These are phyloP conservation scores for Nepenthes gracilis DNA, from an alignment of 148 eudicot species.

Conservation along the genomic window DNA sequence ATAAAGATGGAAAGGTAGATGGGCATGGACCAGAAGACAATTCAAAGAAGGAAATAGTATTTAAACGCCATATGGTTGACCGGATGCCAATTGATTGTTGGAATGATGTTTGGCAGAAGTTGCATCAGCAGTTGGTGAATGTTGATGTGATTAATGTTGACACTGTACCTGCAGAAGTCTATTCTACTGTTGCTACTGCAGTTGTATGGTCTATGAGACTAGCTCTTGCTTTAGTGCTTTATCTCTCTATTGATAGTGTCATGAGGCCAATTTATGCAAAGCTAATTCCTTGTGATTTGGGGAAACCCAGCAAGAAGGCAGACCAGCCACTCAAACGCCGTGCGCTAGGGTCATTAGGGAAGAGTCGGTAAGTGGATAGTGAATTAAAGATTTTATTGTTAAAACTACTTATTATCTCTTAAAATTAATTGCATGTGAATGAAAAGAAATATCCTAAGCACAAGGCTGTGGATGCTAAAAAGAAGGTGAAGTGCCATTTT, in stretches of 20 bases:
- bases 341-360: slow-evolving; percentile 84
- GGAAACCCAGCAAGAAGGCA: slow-evolving; percentile 44
- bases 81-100: slow-evolving; percentile 89
- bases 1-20: slow-evolving; percentile 37
- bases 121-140: slow-evolving; percentile 83
- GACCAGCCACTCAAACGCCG: slow-evolving; percentile 42
- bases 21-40: slow-evolving; percentile 20
- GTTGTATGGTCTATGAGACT: slow-evolving; percentile 96
- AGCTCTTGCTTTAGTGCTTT: slow-evolving; percentile 63
- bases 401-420: not conserved
- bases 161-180: slow-evolving; percentile 63
- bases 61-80: slow-evolving; percentile 65
- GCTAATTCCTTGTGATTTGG: slow-evolving; percentile 78
- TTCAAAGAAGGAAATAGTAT: slow-evolving; percentile 42
- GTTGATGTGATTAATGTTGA: slow-evolving; percentile 67
- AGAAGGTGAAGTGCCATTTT: no score
- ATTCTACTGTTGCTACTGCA: slow-evolving; percentile 70
- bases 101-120: slow-evolving; percentile 87
- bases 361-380: slow-evolving; percentile 59
- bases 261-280: slow-evolving; percentile 84
- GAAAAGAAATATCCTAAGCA: no score
- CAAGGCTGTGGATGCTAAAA: no score
- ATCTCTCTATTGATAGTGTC: slow-evolving; percentile 68
- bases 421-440: no score
- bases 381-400: not conserved